These are phyloP conservation scores for Russula emetica DNA, from an alignment of 768 basidiomycete species.

Conservation along the genomic window DNA sequence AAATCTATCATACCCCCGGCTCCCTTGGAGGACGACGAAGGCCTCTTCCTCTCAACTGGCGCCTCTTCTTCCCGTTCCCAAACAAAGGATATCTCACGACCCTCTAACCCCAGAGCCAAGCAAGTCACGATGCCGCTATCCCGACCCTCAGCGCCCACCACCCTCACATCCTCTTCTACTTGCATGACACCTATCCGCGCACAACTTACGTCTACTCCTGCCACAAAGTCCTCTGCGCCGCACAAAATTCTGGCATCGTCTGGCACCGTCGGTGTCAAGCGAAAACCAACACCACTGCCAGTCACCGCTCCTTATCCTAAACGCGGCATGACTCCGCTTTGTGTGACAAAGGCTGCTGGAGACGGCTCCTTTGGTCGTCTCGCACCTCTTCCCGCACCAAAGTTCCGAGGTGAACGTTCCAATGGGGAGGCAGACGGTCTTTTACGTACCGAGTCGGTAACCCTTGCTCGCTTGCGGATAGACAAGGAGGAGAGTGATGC, in stretches of 20 bases:
- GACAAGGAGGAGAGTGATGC: conserved; percentile 24
- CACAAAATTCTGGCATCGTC: conserved; percentile 1
- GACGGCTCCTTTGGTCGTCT: conserved; percentile 27
- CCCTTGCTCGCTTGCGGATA: conserved; percentile 25
- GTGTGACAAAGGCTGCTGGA: conserved; percentile 24
- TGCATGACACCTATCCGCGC: background rate
- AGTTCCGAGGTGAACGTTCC: conserved; percentile 22
- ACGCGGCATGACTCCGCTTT: conserved; percentile 26
- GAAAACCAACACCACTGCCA: conserved; percentile 26
- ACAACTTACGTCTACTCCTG: background rate
- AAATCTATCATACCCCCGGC: background rate
- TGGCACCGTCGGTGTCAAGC: conserved; percentile 24
- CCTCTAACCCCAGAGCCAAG: conserved; percentile 8
- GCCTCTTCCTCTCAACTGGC: conserved; percentile 23
- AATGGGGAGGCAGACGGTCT: conserved; percentile 20
- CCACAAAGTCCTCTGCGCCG: conserved; percentile 2
- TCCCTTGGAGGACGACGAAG: conserved; percentile 26
- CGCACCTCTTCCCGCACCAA: conserved; percentile 29
- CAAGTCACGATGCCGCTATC: conserved; percentile 12
- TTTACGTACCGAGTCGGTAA: conserved; percentile 28
- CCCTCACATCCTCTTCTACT: background rate
- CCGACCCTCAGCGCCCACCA: conserved; percentile 1
- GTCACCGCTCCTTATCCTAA: conserved; percentile 27
- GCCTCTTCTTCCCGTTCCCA: conserved; percentile 14
- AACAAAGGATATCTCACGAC: conserved; percentile 10